Percentiles rank a stretch among this genome's conserved stretches.
Conservation (phyloP, 768 basidiomycete species). For the Boletales sp. region DNA sequence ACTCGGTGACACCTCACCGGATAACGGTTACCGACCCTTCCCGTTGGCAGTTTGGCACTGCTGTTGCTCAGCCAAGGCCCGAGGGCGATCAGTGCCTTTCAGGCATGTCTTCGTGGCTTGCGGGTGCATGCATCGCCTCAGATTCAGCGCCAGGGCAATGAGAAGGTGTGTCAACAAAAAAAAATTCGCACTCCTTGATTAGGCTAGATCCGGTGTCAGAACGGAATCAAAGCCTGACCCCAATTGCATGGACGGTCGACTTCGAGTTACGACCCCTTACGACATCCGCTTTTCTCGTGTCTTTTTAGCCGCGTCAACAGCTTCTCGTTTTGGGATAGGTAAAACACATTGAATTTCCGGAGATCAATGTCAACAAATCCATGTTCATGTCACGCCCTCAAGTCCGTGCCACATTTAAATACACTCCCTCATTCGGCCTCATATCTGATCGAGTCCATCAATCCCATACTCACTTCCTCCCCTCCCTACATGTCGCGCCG, state of each 20-base stretch:
- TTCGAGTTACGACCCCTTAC: conserved; percentile 37
- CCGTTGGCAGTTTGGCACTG: conserved; percentile 3
- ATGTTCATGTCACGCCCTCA: conserved; percentile 14
- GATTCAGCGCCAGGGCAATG: not conserved
- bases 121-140: not conserved
- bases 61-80: no score
- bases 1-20: conserved; percentile 22
- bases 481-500: conserved; percentile 54
- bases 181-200: conserved; percentile 1
- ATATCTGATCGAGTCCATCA: conserved; percentile 28
- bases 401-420: conserved; percentile 22
- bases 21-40: conserved; percentile 15
- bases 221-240: conserved; percentile 21
- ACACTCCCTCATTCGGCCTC: conserved; percentile 9
- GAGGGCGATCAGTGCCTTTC: no score
- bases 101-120: not conserved
- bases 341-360: conserved; percentile 24
- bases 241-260: conserved; percentile 22
- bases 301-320: conserved; percentile 17
- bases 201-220: conserved; percentile 14
- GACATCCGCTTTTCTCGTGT: conserved; percentile 35
- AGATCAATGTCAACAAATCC: conserved; percentile 27
- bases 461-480: conserved; percentile 18
- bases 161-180: no score
- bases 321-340: conserved; percentile 21